A percentile compares a stretch with the other conserved stretches of the same genome.
phyloP scores from a whole-genome alignment of 352 stramenopile genomes.

The Globisporangium ultimum region DNA sequence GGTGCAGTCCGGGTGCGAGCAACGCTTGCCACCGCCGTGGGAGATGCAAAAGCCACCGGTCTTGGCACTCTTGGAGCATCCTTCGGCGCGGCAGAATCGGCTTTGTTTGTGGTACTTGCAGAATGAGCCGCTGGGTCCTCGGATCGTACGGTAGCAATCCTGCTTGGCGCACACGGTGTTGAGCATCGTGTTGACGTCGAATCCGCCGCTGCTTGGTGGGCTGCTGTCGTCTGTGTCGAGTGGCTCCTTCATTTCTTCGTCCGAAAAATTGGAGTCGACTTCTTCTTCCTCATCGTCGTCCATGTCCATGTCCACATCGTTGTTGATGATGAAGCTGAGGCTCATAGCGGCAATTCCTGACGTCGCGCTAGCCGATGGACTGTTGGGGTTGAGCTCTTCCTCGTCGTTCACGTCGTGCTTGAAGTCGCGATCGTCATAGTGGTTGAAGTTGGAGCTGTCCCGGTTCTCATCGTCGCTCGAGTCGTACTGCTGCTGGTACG shows the following conservation, averaged over 20 bases:
- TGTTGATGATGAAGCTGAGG: conserved; percentile 82
- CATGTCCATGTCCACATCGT: conserved; percentile 23
- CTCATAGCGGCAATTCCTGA: conserved; percentile 74
- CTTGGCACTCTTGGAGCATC: conserved; percentile 76
- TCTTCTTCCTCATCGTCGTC: conserved; percentile 28
- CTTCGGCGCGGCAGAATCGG: conserved; percentile 68
- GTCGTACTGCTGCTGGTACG: conserved; percentile 15
- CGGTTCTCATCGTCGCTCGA: conserved; percentile 4
- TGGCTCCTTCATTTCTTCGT: conserved; percentile 38
- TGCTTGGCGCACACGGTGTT: conserved; percentile 78
- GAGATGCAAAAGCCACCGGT: conserved; percentile 75
- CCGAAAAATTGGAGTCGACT: conserved; percentile 26
- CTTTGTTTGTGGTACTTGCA: conserved; percentile 87
- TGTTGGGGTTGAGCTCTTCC: conserved; percentile 19
- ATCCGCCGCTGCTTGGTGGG: conserved; percentile 22
- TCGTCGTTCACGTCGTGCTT: conserved; percentile 22
- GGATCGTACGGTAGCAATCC: conserved; percentile 77
- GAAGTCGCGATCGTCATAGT: conserved; percentile 25
- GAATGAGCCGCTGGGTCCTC: conserved; percentile 58
- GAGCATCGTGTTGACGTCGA: conserved; percentile 62
- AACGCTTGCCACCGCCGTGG: conserved; percentile 70
- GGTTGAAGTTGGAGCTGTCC: not conserved
- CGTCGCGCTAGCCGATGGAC: conserved; percentile 25
- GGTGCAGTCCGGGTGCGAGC: conserved; percentile 63
- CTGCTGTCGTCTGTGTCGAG: conserved; percentile 22